Evolutionary conservation across 2,329 filamentous ascomycete species (phyloP), one percentile per base, ranked within the genome.

Genomic region (Penicillium brevicompactum): DNA sequence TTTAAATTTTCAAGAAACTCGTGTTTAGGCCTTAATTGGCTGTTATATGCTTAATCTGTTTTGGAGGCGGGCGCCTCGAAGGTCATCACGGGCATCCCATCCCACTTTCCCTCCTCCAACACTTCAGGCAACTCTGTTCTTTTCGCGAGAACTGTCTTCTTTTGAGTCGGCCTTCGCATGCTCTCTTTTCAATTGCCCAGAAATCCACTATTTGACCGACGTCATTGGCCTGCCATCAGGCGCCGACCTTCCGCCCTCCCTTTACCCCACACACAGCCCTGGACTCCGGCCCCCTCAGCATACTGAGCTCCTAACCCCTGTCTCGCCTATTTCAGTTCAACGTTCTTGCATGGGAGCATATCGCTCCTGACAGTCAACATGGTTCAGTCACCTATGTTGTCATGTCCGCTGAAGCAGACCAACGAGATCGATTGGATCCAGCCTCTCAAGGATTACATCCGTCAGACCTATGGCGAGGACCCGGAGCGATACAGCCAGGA

Each of bases 341-440:
- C 34, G 40, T 48, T 48, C 60, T 54, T 63, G 59, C 62, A 72
- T 71, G 68, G 70, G 73, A 73, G 71, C 71, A 65, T 60, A 61
- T 60, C 52, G 70, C 71, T 72, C 70, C 70, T 67, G 50, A 59
- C 63, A 57, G 62, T 56, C 57, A 64, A 60, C 70, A 92, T 91
- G 88, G 84, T 90, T 74, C 90, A 95, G 80, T 87, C 91, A 64
- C 92, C 92, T 59, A 97, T 97, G 93, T 88, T 97, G 67, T 95
- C 92, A 67, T 88, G 88, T 83, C 93, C 93, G 72, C 84, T 97
- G 69, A 97, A 88, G 78, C 84, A 87, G 74, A 99, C 94, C 62
- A 96, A 92, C 82, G 94, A 99, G 81, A 96, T 99, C 73, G 94
- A 99, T 83, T 99, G 94, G 94, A 84, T 97, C 62, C 82, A 84